Base-by-base conservation (phyloP, 441 rosid genomes). In the Erodium trifolium region DNA sequence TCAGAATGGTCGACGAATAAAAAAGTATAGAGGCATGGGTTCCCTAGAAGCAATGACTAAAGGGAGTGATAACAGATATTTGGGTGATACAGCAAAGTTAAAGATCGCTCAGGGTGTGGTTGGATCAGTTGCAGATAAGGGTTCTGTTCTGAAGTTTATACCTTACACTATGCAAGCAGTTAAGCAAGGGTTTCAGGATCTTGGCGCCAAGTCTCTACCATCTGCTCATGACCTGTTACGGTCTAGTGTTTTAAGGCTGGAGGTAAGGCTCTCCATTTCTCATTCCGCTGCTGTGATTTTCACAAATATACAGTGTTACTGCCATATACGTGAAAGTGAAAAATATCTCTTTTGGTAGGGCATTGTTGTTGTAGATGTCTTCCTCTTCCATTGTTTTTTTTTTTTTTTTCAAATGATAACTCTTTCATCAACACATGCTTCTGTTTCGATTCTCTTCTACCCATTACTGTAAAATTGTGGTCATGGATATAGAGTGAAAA, bases 71-170 rank as follows among this genome's bases (percentile, higher is more conserved):
- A 85, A 82, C 63, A 82, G 97, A 77, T 89, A 92, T 80, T 77
- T 92, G 67, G 96, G 97, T 2, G 97, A 92, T 77, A 82, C 75
- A 8, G 72, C 91, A 0, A 89, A 83, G 76, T 81, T 89, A 67
- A 92, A 92, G 85, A 88, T 92, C 74, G 94, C 97, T 8, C 94
- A 92, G 77, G 97, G 97, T 27, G 96, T 92, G 63, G 94, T 92
- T 29, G 97, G 96, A 71, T 83, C 91, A 31, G 94, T 92, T 67
- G 86, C 88, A 2, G 96, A 92, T 78, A 92, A 87, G 81, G 97
- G 92, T 41, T 89, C 94, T 1, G 84, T 89, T 13, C 78, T 89
- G 75, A 84, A 84, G 79, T 76, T 87, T 65, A 57, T 89, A 67
- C 96, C 96, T 70, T 89, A 92, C 76, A 81, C 94, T 2, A 82